Percentiles rank a stretch among this genome's conserved stretches.
These are phyloP conservation scores for Candida anglica DNA, from an alignment of 805 yeast species.

Conservation along the genomic window DNA sequence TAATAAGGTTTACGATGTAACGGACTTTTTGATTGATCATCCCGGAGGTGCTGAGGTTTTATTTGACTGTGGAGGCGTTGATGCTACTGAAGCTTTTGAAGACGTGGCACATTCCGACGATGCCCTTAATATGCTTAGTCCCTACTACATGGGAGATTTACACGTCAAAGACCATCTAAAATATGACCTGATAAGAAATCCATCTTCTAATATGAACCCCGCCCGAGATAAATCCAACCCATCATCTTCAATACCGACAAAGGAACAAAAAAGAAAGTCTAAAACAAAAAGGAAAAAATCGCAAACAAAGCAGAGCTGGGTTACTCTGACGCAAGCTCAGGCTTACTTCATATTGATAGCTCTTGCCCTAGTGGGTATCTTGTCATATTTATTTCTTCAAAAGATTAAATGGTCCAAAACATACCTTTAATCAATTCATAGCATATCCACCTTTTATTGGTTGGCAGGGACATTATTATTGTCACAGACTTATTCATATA, in stretches of 20 bases:
- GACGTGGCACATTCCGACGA: constrained; percentile 36
- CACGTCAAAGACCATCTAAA: constrained; percentile 10
- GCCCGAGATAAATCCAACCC: neutral
- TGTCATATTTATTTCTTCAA: constrained; percentile 14
- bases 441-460: no score
- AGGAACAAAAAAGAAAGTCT: constrained; percentile 6
- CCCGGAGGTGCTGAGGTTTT: constrained; percentile 78
- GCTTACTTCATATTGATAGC: constrained; percentile 8
- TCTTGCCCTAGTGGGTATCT: constrained; percentile 11
- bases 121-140: constrained; percentile 27
- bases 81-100: constrained; percentile 68
- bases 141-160: constrained; percentile 27
- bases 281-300: constrained; percentile 5
- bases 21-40: constrained; percentile 69
- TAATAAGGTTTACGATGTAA: constrained; percentile 74
- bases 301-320: neutral
- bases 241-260: neutral
- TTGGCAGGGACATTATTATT: no score
- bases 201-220: constrained; percentile 3
- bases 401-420: constrained; percentile 13
- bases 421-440: neutral
- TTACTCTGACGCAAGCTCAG: no score
- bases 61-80: constrained; percentile 73
- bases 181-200: constrained; percentile 11
- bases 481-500: no score